Conservation (phyloP, 108 stramenopile genomes). For the Pseudonitzschia multiseries region DNA sequence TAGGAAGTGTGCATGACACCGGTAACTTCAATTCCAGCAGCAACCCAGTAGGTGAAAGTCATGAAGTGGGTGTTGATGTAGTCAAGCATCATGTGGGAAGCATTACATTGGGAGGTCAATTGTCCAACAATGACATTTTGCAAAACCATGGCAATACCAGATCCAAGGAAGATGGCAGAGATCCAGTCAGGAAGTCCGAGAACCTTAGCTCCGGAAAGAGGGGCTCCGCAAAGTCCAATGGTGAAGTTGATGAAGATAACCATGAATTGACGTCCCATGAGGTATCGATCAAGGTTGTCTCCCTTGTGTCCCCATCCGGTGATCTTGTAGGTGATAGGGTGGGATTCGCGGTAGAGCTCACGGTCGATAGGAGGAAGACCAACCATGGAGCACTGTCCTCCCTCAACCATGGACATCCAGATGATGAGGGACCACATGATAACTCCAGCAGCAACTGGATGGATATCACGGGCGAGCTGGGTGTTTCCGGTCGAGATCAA, state of each 20-base stretch:
- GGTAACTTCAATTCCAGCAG: constrained; percentile 60
- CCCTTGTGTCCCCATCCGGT: constrained; percentile 61
- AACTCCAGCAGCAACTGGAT: constrained; percentile 54
- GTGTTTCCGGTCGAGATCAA: constrained; percentile 64
- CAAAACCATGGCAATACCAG: constrained; percentile 73
- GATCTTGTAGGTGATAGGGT: constrained; percentile 66
- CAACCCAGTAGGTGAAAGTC: constrained; percentile 56
- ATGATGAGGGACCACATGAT: constrained; percentile 49
- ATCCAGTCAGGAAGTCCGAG: constrained; percentile 54
- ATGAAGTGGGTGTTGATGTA: constrained; percentile 81
- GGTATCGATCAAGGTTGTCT: constrained; percentile 84
- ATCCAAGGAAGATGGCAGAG: constrained; percentile 67
- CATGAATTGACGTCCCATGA: constrained; percentile 88
- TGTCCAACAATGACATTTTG: constrained; percentile 66
- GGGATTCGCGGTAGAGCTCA: constrained; percentile 68
- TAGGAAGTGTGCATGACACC: constrained; percentile 76
- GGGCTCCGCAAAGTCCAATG: constrained; percentile 68
- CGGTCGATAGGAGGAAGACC: constrained; percentile 69
- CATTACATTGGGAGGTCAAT: constrained; percentile 51
- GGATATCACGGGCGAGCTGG: constrained; percentile 48
- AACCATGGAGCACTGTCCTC: constrained; percentile 74
- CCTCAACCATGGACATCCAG: constrained; percentile 79
- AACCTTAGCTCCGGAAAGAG: constrained; percentile 52
- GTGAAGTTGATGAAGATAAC: constrained; percentile 72
- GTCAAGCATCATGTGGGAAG: constrained; percentile 75